Conservation (phyloP, 2,329 filamentous ascomycete genomes). For the Phialocephala subalpina region DNA sequence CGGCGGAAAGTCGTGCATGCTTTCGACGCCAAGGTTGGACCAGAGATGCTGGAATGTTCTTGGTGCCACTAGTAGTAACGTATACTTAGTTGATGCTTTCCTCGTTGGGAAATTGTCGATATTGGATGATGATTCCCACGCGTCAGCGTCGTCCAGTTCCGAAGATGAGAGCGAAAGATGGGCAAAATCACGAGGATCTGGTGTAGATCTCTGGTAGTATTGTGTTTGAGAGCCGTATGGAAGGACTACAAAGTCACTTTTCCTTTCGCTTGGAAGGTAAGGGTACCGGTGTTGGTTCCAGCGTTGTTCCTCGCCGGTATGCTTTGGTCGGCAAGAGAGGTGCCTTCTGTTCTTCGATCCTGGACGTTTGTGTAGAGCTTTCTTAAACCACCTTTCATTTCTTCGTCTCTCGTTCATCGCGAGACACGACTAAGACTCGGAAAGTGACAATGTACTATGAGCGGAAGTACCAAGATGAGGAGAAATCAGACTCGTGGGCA, state of each 20-base stretch:
- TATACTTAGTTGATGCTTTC: no score
- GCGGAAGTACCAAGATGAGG: background rate
- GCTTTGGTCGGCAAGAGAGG: background rate
- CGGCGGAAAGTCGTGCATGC: background rate
- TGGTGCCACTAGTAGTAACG: background rate
- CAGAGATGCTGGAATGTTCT: background rate
- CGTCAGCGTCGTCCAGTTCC: background rate
- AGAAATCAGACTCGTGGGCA: background rate
- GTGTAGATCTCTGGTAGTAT: no score
- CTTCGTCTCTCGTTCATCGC: background rate
- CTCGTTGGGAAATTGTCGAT: background rate
- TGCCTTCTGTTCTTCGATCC: background rate
- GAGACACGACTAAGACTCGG: background rate
- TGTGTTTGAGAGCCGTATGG: background rate
- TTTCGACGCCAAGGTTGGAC: background rate
- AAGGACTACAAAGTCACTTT: background rate
- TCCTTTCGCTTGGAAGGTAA: background rate
- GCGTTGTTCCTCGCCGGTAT: background rate
- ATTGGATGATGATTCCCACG: background rate
- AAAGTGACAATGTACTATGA: background rate
- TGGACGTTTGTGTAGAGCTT: background rate
- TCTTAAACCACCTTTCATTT: background rate
- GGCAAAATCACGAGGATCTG: background rate
- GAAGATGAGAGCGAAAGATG: background rate
- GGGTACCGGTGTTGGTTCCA: background rate